phyloP scores from a whole-genome alignment of 2,329 filamentous ascomycete genomes.

The Hortaea sp. region DNA sequence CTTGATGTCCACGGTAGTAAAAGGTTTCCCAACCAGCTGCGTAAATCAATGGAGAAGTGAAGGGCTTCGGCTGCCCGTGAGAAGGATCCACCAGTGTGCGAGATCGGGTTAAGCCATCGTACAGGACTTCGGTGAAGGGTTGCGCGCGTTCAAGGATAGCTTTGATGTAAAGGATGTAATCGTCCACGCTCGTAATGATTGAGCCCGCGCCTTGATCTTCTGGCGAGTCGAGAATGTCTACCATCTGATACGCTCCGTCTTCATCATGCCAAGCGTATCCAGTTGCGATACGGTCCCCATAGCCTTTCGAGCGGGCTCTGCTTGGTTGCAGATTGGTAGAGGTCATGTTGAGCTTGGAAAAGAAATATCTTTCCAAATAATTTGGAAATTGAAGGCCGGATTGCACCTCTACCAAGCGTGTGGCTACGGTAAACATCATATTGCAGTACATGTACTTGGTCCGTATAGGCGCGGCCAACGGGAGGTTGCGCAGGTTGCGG shows the following conservation, averaged over 20 bases:
- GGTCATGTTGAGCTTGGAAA: constrained; percentile 39
- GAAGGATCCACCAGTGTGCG: not conserved
- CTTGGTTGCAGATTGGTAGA: constrained; percentile 29
- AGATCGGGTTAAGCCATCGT: not conserved
- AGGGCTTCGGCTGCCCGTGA: constrained; percentile 4
- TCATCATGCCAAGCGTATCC: constrained; percentile 34
- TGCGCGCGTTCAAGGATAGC: constrained; percentile 19
- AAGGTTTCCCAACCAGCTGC: constrained; percentile 19
- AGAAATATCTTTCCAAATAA: constrained; percentile 31
- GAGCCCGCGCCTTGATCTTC: constrained; percentile 35
- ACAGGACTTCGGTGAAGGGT: not conserved
- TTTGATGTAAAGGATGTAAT: constrained; percentile 23
- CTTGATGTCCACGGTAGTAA: constrained; percentile 20
- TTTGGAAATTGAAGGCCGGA: constrained; percentile 21
- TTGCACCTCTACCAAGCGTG: constrained; percentile 38
- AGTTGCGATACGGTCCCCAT: constrained; percentile 27
- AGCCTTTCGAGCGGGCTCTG: constrained; percentile 11
- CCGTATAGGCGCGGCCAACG: constrained; percentile 35
- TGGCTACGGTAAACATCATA: constrained; percentile 38
- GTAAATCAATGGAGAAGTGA: constrained; percentile 17
- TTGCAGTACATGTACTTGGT: constrained; percentile 42
- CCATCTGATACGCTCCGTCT: constrained; percentile 13
- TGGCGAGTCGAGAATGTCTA: constrained; percentile 20
- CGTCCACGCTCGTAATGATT: constrained; percentile 27
- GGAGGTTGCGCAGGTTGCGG: constrained; percentile 37